These are phyloP conservation scores for Malassezia caprae DNA, from an alignment of 1,284 basidiomycete genomes.

Conservation along the genomic window DNA sequence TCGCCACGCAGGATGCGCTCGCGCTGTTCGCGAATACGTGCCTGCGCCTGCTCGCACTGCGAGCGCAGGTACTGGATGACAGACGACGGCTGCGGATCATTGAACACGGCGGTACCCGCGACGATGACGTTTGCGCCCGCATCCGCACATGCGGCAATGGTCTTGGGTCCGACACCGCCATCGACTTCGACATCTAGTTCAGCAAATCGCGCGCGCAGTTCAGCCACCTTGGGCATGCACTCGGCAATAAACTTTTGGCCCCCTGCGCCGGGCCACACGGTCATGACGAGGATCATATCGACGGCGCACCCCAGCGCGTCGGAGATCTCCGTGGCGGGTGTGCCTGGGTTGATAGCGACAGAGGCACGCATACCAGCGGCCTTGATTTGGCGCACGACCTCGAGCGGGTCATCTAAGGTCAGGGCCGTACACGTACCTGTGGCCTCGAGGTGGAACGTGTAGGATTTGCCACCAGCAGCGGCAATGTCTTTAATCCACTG, in stretches of 20 bases:
- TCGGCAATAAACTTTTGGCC: slow-evolving; percentile 93
- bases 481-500: slow-evolving; percentile 96
- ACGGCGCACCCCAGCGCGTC: slow-evolving; percentile 42
- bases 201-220: slow-evolving; percentile 80
- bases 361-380: slow-evolving; percentile 45
- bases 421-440: slow-evolving; percentile 53
- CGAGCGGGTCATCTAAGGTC: slow-evolving; percentile 50
- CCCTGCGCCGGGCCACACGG: slow-evolving; percentile 53
- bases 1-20: slow-evolving; percentile 34
- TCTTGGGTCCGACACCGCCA: slow-evolving; percentile 86
- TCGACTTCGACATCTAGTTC: slow-evolving; percentile 86
- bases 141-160: slow-evolving; percentile 75
- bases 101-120: slow-evolving; percentile 91
- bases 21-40: slow-evolving; percentile 36
- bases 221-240: slow-evolving; percentile 80
- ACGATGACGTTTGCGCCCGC: slow-evolving; percentile 87
- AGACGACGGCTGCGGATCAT: slow-evolving; percentile 62
- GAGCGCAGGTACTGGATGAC: slow-evolving; percentile 38
- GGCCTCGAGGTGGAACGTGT: slow-evolving; percentile 96
- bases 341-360: slow-evolving; percentile 46
- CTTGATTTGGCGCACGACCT: slow-evolving; percentile 41
- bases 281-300: slow-evolving; percentile 48
- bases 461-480: slow-evolving; percentile 82
- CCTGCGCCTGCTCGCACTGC: slow-evolving; percentile 42
- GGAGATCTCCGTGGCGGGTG: slow-evolving; percentile 40